Percentiles rank a stretch among this genome's conserved stretches.
These are phyloP conservation scores for Begonia masoniana DNA, from an alignment of 306 rosid genomes.

Conservation along the genomic window DNA sequence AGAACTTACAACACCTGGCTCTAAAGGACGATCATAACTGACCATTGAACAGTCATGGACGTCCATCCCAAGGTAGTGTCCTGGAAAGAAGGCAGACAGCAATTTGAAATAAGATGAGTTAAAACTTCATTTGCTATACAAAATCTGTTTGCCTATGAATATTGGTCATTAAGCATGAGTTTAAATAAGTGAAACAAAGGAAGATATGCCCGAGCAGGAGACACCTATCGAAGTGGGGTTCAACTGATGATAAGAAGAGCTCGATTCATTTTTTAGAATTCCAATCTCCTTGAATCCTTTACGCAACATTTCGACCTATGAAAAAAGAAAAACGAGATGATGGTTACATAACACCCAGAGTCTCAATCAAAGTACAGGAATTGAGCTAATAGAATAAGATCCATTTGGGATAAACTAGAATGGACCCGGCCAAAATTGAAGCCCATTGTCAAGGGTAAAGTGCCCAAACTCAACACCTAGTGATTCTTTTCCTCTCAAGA, in stretches of 20 bases:
- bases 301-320: slow-evolving; percentile 61
- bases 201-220: slow-evolving; percentile 6
- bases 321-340: slow-evolving; percentile 16
- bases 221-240: slow-evolving; percentile 94
- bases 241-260: slow-evolving; percentile 56
- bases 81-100: slow-evolving; percentile 20
- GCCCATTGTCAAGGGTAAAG: too few relatives aligned
- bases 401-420: too few relatives aligned
- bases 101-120: slow-evolving; percentile 2
- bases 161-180: not conserved
- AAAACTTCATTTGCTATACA: too few relatives aligned
- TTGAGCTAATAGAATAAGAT: too few relatives aligned
- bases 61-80: slow-evolving; percentile 94
- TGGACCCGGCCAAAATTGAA: too few relatives aligned
- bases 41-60: slow-evolving; percentile 75
- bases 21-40: slow-evolving; percentile 47
- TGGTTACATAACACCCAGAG: slow-evolving; percentile 3
- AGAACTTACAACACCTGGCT: slow-evolving; percentile 93
- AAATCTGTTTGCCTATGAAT: too few relatives aligned
- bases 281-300: slow-evolving; percentile 77
- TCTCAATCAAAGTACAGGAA: too few relatives aligned
- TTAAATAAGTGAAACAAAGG: not conserved
- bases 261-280: slow-evolving; percentile 38
- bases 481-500: too few relatives aligned
- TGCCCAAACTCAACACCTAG: too few relatives aligned